These are phyloP conservation scores for Aureobasidium sp. DNA, from an alignment of 2,329 filamentous ascomycete species.

Conservation along the genomic window DNA sequence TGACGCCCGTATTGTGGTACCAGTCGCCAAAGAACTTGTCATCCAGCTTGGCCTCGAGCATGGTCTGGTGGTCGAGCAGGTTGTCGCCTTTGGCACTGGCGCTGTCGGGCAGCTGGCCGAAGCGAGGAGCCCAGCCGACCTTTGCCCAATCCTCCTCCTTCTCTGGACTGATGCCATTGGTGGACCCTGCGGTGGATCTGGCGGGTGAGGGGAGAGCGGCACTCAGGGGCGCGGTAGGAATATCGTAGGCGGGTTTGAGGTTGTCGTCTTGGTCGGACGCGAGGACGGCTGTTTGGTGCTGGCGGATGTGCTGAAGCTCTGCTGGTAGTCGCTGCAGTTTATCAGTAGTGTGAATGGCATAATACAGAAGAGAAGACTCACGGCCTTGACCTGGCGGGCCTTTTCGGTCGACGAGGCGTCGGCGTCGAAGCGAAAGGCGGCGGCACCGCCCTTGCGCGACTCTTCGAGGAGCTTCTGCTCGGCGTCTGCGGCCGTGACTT, in stretches of 20 bases:
- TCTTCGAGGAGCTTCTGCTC: slow-evolving; percentile 69
- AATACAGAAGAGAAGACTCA: slow-evolving; percentile 41
- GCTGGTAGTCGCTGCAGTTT: slow-evolving; percentile 51
- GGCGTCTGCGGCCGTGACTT: slow-evolving; percentile 61
- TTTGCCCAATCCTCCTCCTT: slow-evolving; percentile 46
- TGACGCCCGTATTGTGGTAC: slow-evolving; percentile 96
- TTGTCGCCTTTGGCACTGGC: slow-evolving; percentile 42
- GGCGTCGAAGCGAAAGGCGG: slow-evolving; percentile 81
- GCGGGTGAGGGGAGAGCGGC: slow-evolving; percentile 56
- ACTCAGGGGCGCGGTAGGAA: slow-evolving; percentile 66
- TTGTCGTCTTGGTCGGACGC: slow-evolving; percentile 73
- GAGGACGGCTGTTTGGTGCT: slow-evolving; percentile 60
- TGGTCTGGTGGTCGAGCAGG: slow-evolving; percentile 80
- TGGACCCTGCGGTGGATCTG: slow-evolving; percentile 6
- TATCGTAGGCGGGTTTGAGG: slow-evolving; percentile 61
- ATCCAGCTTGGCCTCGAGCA: slow-evolving; percentile 73
- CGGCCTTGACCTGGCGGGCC: slow-evolving; percentile 67
- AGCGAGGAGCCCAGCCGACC: slow-evolving; percentile 84
- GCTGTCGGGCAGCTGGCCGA: slow-evolving; percentile 59
- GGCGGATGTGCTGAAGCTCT: slow-evolving; percentile 55
- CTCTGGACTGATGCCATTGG: slow-evolving; percentile 42
- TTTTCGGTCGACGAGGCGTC: slow-evolving; percentile 79
- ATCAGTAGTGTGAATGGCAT: neutral
- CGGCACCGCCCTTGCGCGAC: slow-evolving; percentile 68
- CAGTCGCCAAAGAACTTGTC: slow-evolving; percentile 95